Evolutionary conservation across 495 filamentous ascomycete genomes (phyloP).

Genomic region (Tuber indicum): DNA sequence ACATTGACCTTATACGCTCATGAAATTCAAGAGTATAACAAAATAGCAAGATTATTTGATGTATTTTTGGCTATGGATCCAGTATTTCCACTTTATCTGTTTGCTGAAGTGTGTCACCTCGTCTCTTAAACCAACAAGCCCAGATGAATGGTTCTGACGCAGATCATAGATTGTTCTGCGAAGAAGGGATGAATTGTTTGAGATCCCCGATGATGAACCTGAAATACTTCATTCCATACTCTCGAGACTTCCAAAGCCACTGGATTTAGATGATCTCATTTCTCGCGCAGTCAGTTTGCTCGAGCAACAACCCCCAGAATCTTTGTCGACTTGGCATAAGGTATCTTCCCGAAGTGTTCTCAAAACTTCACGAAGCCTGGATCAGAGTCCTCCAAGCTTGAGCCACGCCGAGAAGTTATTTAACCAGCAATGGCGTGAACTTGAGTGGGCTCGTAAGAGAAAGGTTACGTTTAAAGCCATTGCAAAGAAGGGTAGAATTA

Average conservation of each 20-base stretch:
- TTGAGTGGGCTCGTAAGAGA: slow-evolving; percentile 56
- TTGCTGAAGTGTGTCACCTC: slow-evolving; percentile 52
- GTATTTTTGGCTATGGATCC: slow-evolving; percentile 78
- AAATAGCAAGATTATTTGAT: slow-evolving; percentile 85
- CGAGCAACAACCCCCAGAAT: slow-evolving; percentile 63
- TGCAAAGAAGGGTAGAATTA: slow-evolving; percentile 52
- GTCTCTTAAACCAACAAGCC: slow-evolving; percentile 9
- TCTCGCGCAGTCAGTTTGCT: slow-evolving; percentile 57
- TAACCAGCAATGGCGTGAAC: slow-evolving; percentile 58
- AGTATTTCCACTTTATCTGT: slow-evolving; percentile 80
- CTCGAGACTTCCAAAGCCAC: slow-evolving; percentile 73
- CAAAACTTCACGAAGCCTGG: slow-evolving; percentile 61
- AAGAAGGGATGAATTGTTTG: slow-evolving; percentile 72
- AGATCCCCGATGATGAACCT: slow-evolving; percentile 73
- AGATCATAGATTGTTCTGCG: slow-evolving; percentile 61
- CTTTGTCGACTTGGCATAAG: slow-evolving; percentile 61
- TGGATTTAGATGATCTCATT: slow-evolving; percentile 79
- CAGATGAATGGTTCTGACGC: slow-evolving; percentile 25
- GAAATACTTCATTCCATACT: slow-evolving; percentile 90
- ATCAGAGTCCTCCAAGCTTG: slow-evolving; percentile 47
- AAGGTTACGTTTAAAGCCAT: slow-evolving; percentile 51
- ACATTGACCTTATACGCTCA: slow-evolving; percentile 94
- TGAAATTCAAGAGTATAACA: slow-evolving; percentile 81
- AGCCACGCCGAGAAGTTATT: slow-evolving; percentile 60
- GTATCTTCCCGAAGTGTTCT: slow-evolving; percentile 73